Percentiles rank a stretch among this genome's conserved stretches.
Evolutionary conservation across 2,329 filamentous ascomycete species (phyloP).

Genomic region (Plectosphaerella cucumerina): DNA sequence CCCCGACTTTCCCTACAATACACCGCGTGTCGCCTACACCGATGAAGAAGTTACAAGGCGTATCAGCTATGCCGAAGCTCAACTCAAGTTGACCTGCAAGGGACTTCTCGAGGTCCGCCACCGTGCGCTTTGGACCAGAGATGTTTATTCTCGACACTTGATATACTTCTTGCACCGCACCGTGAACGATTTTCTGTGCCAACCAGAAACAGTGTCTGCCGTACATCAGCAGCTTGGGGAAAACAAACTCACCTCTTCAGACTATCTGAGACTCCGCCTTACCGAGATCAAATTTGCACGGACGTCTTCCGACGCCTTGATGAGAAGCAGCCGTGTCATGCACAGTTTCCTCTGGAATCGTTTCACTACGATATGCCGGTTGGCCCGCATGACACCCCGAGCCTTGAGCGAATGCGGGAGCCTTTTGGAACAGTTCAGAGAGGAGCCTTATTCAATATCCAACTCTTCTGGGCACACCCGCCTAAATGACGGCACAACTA

Average conservation of each 20-base stretch:
- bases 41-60: not conserved
- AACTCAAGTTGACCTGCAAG: not conserved
- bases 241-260: not conserved
- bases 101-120: not conserved
- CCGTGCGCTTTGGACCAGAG: not conserved
- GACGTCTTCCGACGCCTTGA: not conserved
- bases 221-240: not conserved
- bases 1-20: not conserved
- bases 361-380: not conserved
- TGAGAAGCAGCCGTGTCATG: not conserved
- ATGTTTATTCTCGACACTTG: not conserved
- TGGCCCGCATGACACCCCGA: not conserved
- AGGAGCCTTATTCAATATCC: not conserved
- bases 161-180: not conserved
- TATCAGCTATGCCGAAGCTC: not conserved
- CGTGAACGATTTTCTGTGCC: not conserved
- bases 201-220: not conserved
- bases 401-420: not conserved
- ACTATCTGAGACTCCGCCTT: not conserved
- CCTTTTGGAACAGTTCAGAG: not conserved
- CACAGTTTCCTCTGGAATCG: too few species aligned
- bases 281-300: not conserved
- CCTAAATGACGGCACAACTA: not conserved
- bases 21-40: not conserved
- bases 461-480: not conserved